phyloP scores from a whole-genome alignment of 257 asterid species.

The Nicotiana attenuata region DNA sequence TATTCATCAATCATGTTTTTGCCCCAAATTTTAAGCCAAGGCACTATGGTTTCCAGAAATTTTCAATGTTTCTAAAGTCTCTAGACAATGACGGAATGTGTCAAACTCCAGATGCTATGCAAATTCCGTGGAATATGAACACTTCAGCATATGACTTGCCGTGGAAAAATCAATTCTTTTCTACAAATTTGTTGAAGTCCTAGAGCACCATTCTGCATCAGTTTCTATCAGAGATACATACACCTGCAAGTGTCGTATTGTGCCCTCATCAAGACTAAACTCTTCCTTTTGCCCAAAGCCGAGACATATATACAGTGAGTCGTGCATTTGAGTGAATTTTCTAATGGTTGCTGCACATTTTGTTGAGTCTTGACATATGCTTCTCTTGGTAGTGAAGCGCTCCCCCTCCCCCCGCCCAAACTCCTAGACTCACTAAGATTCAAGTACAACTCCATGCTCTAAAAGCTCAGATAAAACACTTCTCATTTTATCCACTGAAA shows the following conservation, averaged over 20 bases:
- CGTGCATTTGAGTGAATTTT: not conserved
- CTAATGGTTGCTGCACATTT: not conserved
- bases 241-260: not conserved
- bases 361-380: not conserved
- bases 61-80: not conserved
- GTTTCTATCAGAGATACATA: not conserved
- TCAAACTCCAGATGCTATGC: not conserved
- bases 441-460: slow-evolving; percentile 60
- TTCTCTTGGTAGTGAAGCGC: too few species aligned
- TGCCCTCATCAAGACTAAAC: not conserved
- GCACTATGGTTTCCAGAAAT: not conserved
- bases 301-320: not conserved
- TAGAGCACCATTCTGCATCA: not conserved
- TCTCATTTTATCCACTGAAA: slow-evolving; percentile 90
- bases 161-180: not conserved
- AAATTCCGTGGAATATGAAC: not conserved
- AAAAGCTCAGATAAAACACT: slow-evolving; percentile 68
- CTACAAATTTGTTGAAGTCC: not conserved
- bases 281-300: not conserved
- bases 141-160: not conserved
- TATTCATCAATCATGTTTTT: not conserved
- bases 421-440: slow-evolving; percentile 24
- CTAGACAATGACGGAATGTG: not conserved
- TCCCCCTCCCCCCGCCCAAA: not conserved
- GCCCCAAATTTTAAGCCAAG: not conserved